Base-by-base conservation (phyloP, 345 rosid genomes). In the Tarenaya hassleriana region DNA sequence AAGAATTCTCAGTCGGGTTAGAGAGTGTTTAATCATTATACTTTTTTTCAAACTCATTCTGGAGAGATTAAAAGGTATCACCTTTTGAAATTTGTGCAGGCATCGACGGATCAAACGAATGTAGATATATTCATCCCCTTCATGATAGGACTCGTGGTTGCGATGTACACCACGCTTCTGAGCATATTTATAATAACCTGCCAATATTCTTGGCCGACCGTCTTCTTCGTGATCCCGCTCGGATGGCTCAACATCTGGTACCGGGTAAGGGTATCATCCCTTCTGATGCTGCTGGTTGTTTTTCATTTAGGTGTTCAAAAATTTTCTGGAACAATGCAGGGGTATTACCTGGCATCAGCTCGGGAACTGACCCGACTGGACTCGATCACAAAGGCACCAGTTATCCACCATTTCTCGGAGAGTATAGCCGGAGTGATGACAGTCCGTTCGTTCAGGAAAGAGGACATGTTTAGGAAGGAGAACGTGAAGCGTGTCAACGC, bases 401-500 rank as follows among this genome's bases (percentile, higher is more conserved):
- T 91, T 34, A 86, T 91, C 63, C 95, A 91, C 70, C 95, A 91
- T 57, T 91, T 91, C 79, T 91, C 98, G 0, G 96, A 91, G 54
- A 91, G 95, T 68, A 82, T 91, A 29, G 79, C 87, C 0, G 98
- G 98, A 19, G 89, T 91, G 44, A 77, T 75, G 89, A 91, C 95
- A 42, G 73, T 91, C 42, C 73, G 96, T 31, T 58, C 96, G 40
- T 91, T 87, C 69, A 34, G 72, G 57, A 86, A 77, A 73, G 77
- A 77, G 46, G 75, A 54, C 2, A 34, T 27, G 44, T 91, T 91
- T 56, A 62, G 56, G 55, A 79, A 70, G 52, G 98, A 82, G 70
- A 91, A 91, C 62, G 73, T 87, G 42, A 43, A 58, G 35, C 64
- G 96, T 40, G 95, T 91, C 7, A 77, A 91, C 34, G 64, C 47